Conservation (phyloP, 2,329 filamentous ascomycete genomes). For the Pezizomycotina sp. region DNA sequence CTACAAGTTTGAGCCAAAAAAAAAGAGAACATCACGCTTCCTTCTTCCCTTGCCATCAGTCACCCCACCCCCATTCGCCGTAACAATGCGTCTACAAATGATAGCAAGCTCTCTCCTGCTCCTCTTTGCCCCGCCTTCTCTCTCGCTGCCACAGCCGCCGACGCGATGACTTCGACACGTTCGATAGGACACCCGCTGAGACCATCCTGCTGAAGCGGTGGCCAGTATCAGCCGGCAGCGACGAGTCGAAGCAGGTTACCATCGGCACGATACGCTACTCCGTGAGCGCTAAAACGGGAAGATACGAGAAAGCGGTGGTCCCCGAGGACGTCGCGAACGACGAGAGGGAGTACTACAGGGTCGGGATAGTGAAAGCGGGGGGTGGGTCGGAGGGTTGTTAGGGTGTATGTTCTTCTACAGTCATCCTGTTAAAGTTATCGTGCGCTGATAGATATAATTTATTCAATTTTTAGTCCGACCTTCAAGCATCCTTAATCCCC, state of each 20-base stretch:
- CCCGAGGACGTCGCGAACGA: no score
- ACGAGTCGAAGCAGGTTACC: slow-evolving; percentile 3
- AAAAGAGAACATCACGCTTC: no score
- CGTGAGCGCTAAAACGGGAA: slow-evolving; percentile 4
- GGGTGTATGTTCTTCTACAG: no score
- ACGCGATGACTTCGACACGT: slow-evolving; percentile 14
- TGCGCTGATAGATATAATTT: neutral
- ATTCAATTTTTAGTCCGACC: slow-evolving; percentile 5
- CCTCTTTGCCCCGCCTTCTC: slow-evolving; percentile 7
- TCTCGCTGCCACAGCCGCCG: slow-evolving; percentile 3
- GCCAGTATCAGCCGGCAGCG: slow-evolving; percentile 10
- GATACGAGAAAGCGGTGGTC: no score
- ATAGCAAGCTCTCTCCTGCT: slow-evolving; percentile 5
- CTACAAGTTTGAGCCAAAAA: no score
- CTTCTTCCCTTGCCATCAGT: no score
- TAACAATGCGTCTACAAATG: slow-evolving; percentile 16
- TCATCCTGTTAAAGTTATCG: no score
- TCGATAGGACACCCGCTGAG: slow-evolving; percentile 12
- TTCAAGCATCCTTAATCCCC: slow-evolving; percentile 6
- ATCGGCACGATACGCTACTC: slow-evolving; percentile 16
- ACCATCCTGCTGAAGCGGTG: slow-evolving; percentile 12
- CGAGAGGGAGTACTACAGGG: slow-evolving; percentile 4
- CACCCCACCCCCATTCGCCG: slow-evolving; percentile 3
- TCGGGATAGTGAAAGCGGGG: slow-evolving; percentile 12
- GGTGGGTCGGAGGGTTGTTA: slow-evolving; percentile 13